These are phyloP conservation scores for Reutealis trisperma DNA, from an alignment of 345 rosid genomes.

Conservation along the genomic window DNA sequence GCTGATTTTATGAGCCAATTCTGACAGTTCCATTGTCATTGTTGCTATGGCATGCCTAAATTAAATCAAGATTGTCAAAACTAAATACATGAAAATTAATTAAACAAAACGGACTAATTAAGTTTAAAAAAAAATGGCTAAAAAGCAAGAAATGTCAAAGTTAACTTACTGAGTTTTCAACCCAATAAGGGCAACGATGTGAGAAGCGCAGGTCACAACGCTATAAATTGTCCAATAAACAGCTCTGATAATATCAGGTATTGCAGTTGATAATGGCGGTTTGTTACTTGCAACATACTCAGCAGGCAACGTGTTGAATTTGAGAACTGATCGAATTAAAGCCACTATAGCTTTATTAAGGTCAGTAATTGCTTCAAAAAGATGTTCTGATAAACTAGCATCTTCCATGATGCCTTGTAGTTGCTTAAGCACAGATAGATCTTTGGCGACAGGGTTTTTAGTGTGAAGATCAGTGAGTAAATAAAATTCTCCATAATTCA, in stretches of 20 bases:
- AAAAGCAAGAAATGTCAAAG: not conserved
- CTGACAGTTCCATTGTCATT: not conserved
- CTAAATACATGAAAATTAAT: not conserved
- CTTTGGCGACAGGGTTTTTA: constrained; percentile 39
- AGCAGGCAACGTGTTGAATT: not conserved
- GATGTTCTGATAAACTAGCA: constrained; percentile 28
- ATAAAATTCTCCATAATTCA: constrained; percentile 48
- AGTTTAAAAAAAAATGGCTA: not conserved
- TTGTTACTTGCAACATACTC: not conserved
- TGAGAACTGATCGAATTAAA: not conserved
- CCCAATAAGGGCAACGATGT: not conserved
- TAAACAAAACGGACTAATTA: not conserved
- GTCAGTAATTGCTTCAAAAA: constrained; percentile 14
- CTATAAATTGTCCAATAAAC: constrained; percentile 10
- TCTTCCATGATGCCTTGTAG: constrained; percentile 39
- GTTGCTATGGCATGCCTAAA: not conserved
- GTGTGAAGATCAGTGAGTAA: constrained; percentile 36
- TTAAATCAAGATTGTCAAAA: not conserved
- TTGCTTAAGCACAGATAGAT: constrained; percentile 48
- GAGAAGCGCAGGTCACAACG: not conserved
- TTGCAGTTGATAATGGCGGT: constrained; percentile 1
- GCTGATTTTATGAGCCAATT: not conserved
- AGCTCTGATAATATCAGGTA: not conserved
- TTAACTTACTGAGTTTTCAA: not conserved
- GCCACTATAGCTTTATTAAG: constrained; percentile 1